Percentiles rank a stretch among this genome's conserved stretches.
These are phyloP conservation scores for Xylariaceae sp. DNA, from an alignment of 2,329 filamentous ascomycete genomes.

Conservation along the genomic window DNA sequence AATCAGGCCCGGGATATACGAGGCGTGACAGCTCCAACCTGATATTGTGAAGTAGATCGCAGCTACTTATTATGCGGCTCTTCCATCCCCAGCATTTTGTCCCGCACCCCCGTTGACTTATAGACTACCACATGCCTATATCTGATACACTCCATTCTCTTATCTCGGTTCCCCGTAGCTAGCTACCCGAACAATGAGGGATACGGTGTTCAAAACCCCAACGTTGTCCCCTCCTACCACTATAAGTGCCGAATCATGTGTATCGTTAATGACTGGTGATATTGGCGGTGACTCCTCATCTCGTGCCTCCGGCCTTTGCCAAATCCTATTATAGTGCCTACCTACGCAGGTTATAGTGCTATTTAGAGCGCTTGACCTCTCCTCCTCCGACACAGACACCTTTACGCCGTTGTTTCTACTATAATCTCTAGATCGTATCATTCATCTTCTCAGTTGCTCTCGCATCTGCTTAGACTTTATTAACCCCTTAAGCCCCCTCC, in stretches of 20 bases:
- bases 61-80: conserved; percentile 25
- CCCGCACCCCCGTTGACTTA: conserved; percentile 7
- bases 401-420: too few relatives aligned
- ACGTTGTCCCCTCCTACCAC: not conserved
- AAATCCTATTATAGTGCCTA: too few relatives aligned
- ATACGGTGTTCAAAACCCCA: conserved; percentile 8
- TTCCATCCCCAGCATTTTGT: conserved; percentile 2
- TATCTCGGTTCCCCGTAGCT: conserved; percentile 9
- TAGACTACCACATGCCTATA: conserved; percentile 1
- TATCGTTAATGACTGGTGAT: not conserved
- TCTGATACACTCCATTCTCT: conserved; percentile 8
- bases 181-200: conserved; percentile 1
- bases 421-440: too few relatives aligned
- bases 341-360: too few relatives aligned
- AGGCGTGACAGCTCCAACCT: conserved; percentile 8
- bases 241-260: conserved; percentile 2
- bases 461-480: too few relatives aligned
- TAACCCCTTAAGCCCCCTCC: not conserved
- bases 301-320: too few relatives aligned
- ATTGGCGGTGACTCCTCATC: not conserved
- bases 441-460: too few relatives aligned
- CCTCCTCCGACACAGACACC: too few relatives aligned
- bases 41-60: conserved; percentile 7
- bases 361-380: too few relatives aligned
- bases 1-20: not conserved